Percentiles rank a stretch among this genome's conserved stretches.
phyloP scores from a whole-genome alignment of 345 rosid species.

The Physaria fendleri region DNA sequence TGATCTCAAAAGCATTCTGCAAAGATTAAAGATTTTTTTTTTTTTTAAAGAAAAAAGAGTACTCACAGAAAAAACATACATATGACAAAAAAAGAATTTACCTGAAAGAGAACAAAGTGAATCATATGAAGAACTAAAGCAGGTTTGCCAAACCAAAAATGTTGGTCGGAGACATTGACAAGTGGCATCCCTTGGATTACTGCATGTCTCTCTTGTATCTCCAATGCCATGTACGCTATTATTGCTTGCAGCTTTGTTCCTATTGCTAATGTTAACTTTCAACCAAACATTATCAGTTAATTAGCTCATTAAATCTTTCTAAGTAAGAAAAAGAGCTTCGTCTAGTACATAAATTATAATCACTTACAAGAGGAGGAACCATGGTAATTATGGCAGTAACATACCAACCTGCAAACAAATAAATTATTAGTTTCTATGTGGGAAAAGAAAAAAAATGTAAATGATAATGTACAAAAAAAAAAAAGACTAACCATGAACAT shows the following conservation, averaged over 20 bases:
- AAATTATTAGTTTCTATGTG: neutral
- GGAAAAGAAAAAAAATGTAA: neutral
- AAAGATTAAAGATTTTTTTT: neutral
- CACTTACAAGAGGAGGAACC: slow-evolving; percentile 60
- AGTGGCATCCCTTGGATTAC: slow-evolving; percentile 91
- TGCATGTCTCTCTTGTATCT: slow-evolving; percentile 73
- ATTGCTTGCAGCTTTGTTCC: slow-evolving; percentile 86
- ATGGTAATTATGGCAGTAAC: slow-evolving; percentile 44
- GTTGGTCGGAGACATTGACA: slow-evolving; percentile 63
- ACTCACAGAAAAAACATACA: neutral
- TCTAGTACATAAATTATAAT: neutral
- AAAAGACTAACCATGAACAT: slow-evolving; percentile 53
- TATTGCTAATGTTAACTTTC: slow-evolving; percentile 65
- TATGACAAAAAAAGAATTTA: slow-evolving; percentile 15
- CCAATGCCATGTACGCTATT: slow-evolving; percentile 78
- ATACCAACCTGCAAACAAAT: slow-evolving; percentile 49
- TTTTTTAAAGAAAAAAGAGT: neutral
- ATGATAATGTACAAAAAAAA: neutral
- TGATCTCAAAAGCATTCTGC: slow-evolving; percentile 89
- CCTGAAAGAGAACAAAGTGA: slow-evolving; percentile 82
- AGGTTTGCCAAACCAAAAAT: slow-evolving; percentile 85
- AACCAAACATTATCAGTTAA: neutral
- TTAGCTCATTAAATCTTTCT: neutral
- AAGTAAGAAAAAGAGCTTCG: neutral
- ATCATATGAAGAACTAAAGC: slow-evolving; percentile 56